A percentile compares a stretch with the other conserved stretches of the same genome.
phyloP scores from a whole-genome alignment of 2,329 filamentous ascomycete species.

The Triangularia verruculosa region DNA sequence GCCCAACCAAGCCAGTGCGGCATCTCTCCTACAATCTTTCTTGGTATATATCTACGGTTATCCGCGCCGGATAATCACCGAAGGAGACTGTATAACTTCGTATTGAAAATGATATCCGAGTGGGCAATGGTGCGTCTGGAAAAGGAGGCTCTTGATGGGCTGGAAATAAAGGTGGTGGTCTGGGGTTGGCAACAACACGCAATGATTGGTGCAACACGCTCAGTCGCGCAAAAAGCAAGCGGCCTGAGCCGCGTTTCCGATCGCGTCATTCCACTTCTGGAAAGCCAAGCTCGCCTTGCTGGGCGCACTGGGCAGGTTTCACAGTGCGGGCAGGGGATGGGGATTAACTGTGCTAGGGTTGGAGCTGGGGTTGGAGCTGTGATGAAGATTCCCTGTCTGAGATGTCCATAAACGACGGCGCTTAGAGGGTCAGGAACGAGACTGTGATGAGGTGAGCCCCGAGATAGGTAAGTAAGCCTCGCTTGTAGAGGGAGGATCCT shows the following conservation, averaged over 20 bases:
- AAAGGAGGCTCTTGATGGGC: slow-evolving; percentile 1
- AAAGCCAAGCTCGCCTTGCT: slow-evolving; percentile 10
- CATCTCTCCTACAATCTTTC: too few relatives aligned
- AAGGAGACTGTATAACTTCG: not conserved
- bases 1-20: too few relatives aligned
- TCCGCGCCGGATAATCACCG: not conserved
- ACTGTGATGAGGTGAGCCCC: not conserved
- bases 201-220: slow-evolving; percentile 26
- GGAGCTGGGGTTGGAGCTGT: not conserved
- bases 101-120: slow-evolving; percentile 6
- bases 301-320: slow-evolving; percentile 2
- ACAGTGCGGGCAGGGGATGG: not conserved
- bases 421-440: not conserved
- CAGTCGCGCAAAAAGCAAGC: slow-evolving; percentile 16
- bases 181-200: slow-evolving; percentile 16
- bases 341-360: not conserved
- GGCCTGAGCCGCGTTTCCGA: slow-evolving; percentile 21
- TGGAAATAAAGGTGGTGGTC: slow-evolving; percentile 20
- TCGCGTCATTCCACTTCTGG: slow-evolving; percentile 24
- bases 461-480: too few relatives aligned
- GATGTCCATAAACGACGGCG: not conserved
- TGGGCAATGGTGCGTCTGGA: not conserved
- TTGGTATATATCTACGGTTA: not conserved
- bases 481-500: not conserved
- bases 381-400: not conserved